Base-by-base conservation (phyloP, 2,329 filamentous ascomycete genomes). In the Oidium heveae region DNA sequence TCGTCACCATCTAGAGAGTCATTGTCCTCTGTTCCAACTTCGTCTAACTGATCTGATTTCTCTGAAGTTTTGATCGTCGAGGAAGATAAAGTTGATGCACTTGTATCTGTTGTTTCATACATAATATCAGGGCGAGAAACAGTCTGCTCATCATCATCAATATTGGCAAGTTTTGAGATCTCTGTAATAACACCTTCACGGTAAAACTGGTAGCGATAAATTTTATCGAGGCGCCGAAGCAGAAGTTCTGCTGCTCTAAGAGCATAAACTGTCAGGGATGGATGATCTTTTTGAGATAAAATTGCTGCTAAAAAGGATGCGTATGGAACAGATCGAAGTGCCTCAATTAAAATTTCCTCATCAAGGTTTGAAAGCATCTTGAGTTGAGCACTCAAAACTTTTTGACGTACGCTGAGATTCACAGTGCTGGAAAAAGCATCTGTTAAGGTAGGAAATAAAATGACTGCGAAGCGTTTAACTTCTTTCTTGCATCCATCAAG, bases 291-390 rank as follows among this genome's bases (percentile, higher is more conserved):
- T 63, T 98, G 91, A 0, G 89, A 94, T 18, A 98, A 71, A 57
- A 98, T 98, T 0, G 89, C 87, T 1, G 91, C 91, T 33, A 98
- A 69, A 65, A 94, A 95, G 0, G 93, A 98, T 2, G 91, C 87
- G 67, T 96, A 98, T 0, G 91, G 86, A 0, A 98, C 88, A 16
- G 85, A 77, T 28, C 82, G 82, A 33, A 98, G 69, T 9, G 89
- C 84, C 61, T 95, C 89, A 57, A 86, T 76, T 4, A 98, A 75
- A 53, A 98, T 86, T 39, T 76, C 73, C 46, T 79, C 80, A 61
- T 95, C 86, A n/a, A 98, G 70, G 59, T 95, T 94, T 13, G 87
- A 94, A 10, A 98, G 75, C 86, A 98, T 96, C 70, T 96, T 96
- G 47, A 96, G 71, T 63, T 98, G 91, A n/a, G 89, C 91, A 20